phyloP scores from a whole-genome alignment of 1,284 basidiomycete genomes.

The Boletus nobilissimus region DNA sequence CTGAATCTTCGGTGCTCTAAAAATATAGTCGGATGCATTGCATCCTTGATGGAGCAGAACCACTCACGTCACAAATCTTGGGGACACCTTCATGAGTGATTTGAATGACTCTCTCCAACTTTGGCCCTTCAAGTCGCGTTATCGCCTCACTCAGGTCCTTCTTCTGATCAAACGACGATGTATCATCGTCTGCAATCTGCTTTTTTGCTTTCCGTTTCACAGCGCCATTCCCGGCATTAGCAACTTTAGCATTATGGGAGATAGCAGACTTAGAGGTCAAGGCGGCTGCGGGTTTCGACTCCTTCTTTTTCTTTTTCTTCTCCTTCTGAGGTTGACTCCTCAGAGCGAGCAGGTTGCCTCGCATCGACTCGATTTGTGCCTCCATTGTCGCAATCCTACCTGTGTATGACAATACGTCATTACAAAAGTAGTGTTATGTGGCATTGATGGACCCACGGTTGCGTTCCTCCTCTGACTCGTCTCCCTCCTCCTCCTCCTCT shows the following conservation, averaged over 20 bases:
- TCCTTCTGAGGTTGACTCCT: conserved; percentile 66
- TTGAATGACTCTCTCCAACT: conserved; percentile 85
- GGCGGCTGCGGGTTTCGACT: conserved; percentile 63
- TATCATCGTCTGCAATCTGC: conserved; percentile 70
- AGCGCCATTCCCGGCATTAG: conserved; percentile 42
- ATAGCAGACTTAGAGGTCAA: conserved; percentile 67
- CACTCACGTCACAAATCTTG: conserved; percentile 87
- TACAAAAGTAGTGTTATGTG: neutral
- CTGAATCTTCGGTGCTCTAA: conserved; percentile 89
- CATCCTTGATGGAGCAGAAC: conserved; percentile 12
- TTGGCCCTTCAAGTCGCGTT: conserved; percentile 77
- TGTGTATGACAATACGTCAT: conserved; percentile 46
- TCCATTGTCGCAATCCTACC: conserved; percentile 78
- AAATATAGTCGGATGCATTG: conserved; percentile 21
- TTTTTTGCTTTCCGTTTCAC: conserved; percentile 70
- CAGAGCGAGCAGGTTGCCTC: conserved; percentile 68
- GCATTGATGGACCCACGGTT: conserved; percentile 57
- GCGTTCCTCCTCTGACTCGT: too few relatives aligned
- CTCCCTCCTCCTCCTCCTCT: conserved; percentile 64
- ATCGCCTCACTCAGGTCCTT: conserved; percentile 96
- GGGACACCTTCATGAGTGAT: conserved; percentile 93
- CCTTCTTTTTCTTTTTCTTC: conserved; percentile 75
- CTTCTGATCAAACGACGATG: conserved; percentile 91
- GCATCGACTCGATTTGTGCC: conserved; percentile 78
- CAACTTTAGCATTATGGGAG: conserved; percentile 58